Percentiles rank a stretch among this genome's conserved stretches.
phyloP scores from a whole-genome alignment of 2,329 filamentous ascomycete species.

The Fusarium buxicola region DNA sequence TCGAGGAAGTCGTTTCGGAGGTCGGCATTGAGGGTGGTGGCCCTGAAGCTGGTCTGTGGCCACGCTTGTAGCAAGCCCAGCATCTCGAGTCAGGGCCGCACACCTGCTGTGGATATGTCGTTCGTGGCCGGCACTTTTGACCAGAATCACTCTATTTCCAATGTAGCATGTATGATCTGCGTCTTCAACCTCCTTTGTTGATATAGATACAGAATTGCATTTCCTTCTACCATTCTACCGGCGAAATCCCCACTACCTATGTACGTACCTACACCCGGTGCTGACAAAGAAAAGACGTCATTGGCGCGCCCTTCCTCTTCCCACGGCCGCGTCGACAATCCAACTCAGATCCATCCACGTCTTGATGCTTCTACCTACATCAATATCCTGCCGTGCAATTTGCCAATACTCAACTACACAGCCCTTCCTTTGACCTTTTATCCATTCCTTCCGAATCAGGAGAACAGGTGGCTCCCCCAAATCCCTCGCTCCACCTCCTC shows the following conservation, averaged over 20 bases:
- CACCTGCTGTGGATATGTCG: too few relatives aligned
- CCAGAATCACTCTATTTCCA: too few relatives aligned
- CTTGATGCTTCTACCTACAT: not conserved
- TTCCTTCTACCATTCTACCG: constrained; percentile 39
- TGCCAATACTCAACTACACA: not conserved
- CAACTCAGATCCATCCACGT: not conserved
- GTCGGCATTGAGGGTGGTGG: too few relatives aligned
- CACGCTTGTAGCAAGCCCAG: too few relatives aligned
- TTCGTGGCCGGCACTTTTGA: too few relatives aligned
- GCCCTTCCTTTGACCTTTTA: not conserved
- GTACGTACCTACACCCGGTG: constrained; percentile 39
- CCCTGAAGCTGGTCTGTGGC: too few relatives aligned
- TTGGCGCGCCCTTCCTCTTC: constrained; percentile 16
- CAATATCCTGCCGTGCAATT: not conserved
- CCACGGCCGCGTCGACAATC: constrained; percentile 15
- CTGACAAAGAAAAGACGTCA: constrained; percentile 37
- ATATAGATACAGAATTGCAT: constrained; percentile 41
- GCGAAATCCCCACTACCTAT: constrained; percentile 31
- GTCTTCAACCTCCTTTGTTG: too few relatives aligned
- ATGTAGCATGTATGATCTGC: too few relatives aligned
- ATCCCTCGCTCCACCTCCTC: not conserved
- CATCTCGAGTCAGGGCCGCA: too few relatives aligned
- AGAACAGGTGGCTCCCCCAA: not conserved
- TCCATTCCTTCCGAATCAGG: not conserved
- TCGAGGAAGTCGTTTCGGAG: too few relatives aligned